Conservation (phyloP, 345 rosid species). For the Eucalyptus marginata region DNA sequence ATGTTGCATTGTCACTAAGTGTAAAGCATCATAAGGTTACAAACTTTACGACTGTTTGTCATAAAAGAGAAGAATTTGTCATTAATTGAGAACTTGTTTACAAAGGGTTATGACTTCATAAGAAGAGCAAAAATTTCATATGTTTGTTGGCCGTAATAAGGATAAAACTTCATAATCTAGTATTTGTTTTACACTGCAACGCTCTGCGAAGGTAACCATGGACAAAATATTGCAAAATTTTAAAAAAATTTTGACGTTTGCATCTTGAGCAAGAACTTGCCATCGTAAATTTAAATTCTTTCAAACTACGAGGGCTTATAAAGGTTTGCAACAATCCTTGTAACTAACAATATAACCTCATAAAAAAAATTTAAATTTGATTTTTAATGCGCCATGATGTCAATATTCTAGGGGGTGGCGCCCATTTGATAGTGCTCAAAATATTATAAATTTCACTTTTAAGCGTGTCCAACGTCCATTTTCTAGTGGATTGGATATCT, state of each 20-base stretch:
- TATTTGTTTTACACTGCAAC: neutral
- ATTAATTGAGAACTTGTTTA: neutral
- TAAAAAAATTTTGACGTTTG: neutral
- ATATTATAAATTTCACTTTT: neutral
- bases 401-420: neutral
- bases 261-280: neutral
- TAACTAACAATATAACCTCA: neutral
- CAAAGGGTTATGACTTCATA: neutral
- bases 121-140: neutral
- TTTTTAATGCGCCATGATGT: neutral
- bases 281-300: accelerated
- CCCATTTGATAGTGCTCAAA: neutral
- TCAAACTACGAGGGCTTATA: neutral
- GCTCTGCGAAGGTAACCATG: neutral
- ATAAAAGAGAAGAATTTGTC: neutral
- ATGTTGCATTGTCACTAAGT: neutral
- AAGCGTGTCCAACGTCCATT: neutral
- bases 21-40: neutral
- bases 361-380: neutral
- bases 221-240: too few species aligned
- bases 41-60: neutral
- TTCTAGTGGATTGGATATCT: neutral
- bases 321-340: neutral
- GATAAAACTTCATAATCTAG: neutral
- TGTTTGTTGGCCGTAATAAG: neutral